Base-by-base conservation (phyloP, 2,329 filamentous ascomycete species). In the Fusarium sp. region DNA sequence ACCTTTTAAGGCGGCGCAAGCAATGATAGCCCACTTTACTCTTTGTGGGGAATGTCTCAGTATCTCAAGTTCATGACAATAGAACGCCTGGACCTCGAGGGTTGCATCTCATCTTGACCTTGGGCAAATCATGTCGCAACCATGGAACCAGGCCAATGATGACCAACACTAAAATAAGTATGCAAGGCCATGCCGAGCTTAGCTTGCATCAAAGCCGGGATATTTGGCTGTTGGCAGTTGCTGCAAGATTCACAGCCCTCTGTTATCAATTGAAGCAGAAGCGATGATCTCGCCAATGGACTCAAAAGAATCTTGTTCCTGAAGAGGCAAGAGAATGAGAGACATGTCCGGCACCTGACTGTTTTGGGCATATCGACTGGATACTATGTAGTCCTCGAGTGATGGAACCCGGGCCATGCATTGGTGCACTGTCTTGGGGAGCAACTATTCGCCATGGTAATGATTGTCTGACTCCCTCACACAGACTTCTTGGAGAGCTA, bases 131-230 rank as follows among this genome's bases (percentile, higher is more conserved):
- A 58, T 50, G 38, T 46, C 22, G 51, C 43, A 47, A 51, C 20
- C 32, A 45, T 60, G 34, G 55, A 46, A 54, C 42, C 57, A 49
- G 38, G 55, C 44, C 63, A 47, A 71, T 32, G 34, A 53, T 54
- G 51, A 51, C 59, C 51, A 63, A 54, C 68, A 68, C 61, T 73
- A 75, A 50, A 59, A 51, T 58, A 75, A 66, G 66, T 64, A 71
- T 63, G 62, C 46, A 55, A 59, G 57, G 30, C 68, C 71, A 47
- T 49, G 62, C 62, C 42, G 53, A 67, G 71, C 32, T 63, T 75
- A 75, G 68, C 60, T 59, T 50, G 27, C 42, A 34, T 64, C 53
- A 59, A 42, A 45, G 54, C 51, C 51, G 50, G 40, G 63, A 45
- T 63, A 40, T 61, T 55, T 53, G 63, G 22, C 50, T 40, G 49